Base-by-base conservation (phyloP, 768 basidiomycete species). In the Leccinellum rugosiceps region DNA sequence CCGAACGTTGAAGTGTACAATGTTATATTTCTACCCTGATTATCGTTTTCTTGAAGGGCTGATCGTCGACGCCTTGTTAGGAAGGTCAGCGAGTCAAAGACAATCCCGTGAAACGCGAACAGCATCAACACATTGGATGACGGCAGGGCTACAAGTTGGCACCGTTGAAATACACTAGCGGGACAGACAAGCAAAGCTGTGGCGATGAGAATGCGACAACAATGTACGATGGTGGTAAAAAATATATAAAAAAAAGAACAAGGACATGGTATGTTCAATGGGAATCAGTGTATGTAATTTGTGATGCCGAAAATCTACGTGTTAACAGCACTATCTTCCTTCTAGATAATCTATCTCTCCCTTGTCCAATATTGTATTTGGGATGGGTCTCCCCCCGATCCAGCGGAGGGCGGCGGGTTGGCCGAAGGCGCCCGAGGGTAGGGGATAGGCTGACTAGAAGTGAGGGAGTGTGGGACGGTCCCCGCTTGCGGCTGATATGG, bases 401-500 rank as follows among this genome's bases (percentile, higher is more conserved):
- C 68, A 62, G 72, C 58, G 41, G 73, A 62, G 52, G 73, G 65
- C 21, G 69, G 50, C 23, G 64, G 55, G 44, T 45, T 62, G 15
- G 67, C 43, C 15, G 73, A 55, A 9, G 64, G 63, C 17, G 57
- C 50, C 4, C 68, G 74, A 35, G 67, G 52, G 50, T 73, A 73
- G 34, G 63, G 56, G 21, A 64, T 54, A 7, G 72, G 48, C 48
- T 69, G 74, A 25, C 65, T 44, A 8, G 69, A 43, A 25, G 72
- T 53, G 46, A 57, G 52, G 44, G 63, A 23, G 25, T 48, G 47
- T 25, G 65, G 7, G 19, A 49, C 56, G 45, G 60, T 50, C 47
- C 70, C 68, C 41, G 66, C 59, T 45, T 71, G 74, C 6, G 57
- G 58, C 14, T 64, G 73, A 48, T 71, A 73, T 31, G 63, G 32